Evolutionary conservation across 2,329 filamentous ascomycete species (phyloP).

Genomic region (Alternaria angustiovoidea): DNA sequence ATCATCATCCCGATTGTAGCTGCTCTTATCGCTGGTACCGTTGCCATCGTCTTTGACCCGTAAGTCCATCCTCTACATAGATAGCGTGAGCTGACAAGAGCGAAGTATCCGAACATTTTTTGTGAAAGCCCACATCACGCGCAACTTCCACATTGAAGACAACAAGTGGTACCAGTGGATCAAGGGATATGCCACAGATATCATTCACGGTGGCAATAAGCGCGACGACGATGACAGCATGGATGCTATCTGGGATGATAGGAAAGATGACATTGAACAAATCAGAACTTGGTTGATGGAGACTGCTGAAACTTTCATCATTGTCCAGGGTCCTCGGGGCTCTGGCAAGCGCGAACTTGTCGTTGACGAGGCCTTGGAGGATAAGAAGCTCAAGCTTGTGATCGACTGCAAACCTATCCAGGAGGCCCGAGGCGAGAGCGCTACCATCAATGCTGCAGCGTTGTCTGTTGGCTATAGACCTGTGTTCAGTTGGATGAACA

Average conservation of each 20-base stretch:
- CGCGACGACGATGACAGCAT: slow-evolving; percentile 73
- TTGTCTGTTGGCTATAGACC: slow-evolving; percentile 87
- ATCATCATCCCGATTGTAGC: slow-evolving; percentile 86
- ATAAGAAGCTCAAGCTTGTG: slow-evolving; percentile 78
- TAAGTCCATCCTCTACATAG: slow-evolving; percentile 28
- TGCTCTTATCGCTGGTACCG: slow-evolving; percentile 82
- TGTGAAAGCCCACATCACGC: slow-evolving; percentile 85
- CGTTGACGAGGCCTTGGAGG: slow-evolving; percentile 80
- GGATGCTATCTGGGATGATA: slow-evolving; percentile 85
- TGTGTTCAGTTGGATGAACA: slow-evolving; percentile 97
- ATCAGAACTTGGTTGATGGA: slow-evolving; percentile 88
- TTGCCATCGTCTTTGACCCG: slow-evolving; percentile 85
- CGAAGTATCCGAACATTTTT: slow-evolving; percentile 82
- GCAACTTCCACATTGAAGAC: slow-evolving; percentile 76
- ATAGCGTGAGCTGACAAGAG: slow-evolving; percentile 11
- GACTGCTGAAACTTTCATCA: slow-evolving; percentile 88
- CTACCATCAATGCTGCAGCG: slow-evolving; percentile 83
- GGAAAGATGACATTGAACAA: slow-evolving; percentile 81
- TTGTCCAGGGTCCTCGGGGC: slow-evolving; percentile 89
- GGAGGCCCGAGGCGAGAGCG: slow-evolving; percentile 86
- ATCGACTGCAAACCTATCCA: slow-evolving; percentile 94
- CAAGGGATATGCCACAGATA: slow-evolving; percentile 73
- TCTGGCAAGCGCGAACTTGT: slow-evolving; percentile 91
- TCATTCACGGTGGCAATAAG: slow-evolving; percentile 66
- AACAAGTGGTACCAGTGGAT: slow-evolving; percentile 83